Percentiles rank a stretch among this genome's conserved stretches.
Evolutionary conservation across 805 yeast species (phyloP).

Genomic region (Clavispora vitiphila): DNA sequence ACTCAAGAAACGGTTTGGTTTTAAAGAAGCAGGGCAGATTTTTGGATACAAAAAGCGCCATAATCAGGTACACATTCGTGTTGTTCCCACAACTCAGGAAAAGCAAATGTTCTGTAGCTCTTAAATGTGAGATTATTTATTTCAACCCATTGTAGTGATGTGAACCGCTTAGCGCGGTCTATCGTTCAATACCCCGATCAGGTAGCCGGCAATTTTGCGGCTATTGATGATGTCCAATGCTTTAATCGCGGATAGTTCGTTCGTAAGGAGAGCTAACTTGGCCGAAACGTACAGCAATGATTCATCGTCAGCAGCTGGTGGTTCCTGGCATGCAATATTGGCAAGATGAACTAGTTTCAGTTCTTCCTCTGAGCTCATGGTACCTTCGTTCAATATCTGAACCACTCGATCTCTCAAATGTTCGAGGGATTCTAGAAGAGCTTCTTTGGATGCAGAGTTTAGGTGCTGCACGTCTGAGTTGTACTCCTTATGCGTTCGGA

Average conservation of each 20-base stretch:
- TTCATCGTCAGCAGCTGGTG: conserved; percentile 5
- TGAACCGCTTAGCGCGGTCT: not conserved
- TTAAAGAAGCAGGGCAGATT: conserved; percentile 30
- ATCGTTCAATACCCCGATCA: not conserved
- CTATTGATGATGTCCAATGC: conserved; percentile 4
- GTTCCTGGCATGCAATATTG: conserved; percentile 16
- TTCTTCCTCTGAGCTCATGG: conserved; percentile 5
- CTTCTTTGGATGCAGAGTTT: conserved; percentile 6
- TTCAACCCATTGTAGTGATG: not conserved
- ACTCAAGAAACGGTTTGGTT: conserved; percentile 45
- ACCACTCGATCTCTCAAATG: conserved; percentile 22
- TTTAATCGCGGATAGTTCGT: conserved; percentile 20
- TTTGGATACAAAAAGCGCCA: conserved; percentile 12
- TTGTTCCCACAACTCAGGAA: conserved; percentile 12
- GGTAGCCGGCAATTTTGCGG: not conserved
- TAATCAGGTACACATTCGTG: conserved; percentile 11
- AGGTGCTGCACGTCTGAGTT: conserved; percentile 11
- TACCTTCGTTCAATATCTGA: conserved; percentile 14
- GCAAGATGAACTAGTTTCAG: conserved; percentile 24
- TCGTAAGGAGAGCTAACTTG: conserved; percentile 27
- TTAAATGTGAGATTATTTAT: not conserved
- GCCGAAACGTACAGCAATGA: conserved; percentile 18
- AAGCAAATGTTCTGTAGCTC: not conserved
- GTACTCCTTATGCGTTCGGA: conserved; percentile 24
- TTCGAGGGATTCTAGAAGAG: conserved; percentile 11